phyloP scores from a whole-genome alignment of 495 filamentous ascomycete genomes.

The Daldinia vernicosa region DNA sequence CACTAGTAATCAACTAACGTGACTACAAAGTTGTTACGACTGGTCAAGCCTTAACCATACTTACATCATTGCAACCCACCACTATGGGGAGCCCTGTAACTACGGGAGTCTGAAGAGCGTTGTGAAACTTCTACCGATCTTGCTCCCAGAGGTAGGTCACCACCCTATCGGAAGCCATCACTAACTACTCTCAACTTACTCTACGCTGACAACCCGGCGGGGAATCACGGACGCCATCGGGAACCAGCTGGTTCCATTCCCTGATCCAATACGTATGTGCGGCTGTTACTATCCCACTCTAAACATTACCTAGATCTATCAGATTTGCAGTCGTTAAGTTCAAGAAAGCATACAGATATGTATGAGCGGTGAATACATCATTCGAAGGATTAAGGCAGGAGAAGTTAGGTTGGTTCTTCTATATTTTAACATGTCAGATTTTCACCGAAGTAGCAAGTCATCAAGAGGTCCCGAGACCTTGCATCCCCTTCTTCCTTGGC shows the following conservation, averaged over 20 bases:
- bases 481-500: conserved; percentile 35
- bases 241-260: conserved; percentile 1
- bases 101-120: conserved; percentile 32
- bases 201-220: neutral
- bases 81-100: conserved; percentile 22
- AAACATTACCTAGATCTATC: too few relatives aligned
- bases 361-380: neutral
- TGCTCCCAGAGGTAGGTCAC: conserved; percentile 35
- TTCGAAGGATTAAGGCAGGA: neutral
- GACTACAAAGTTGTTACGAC: neutral
- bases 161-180: conserved; percentile 8
- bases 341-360: neutral
- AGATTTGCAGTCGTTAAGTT: neutral
- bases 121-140: conserved; percentile 35
- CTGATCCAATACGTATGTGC: neutral
- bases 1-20: neutral
- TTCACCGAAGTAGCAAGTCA: conserved; percentile 10
- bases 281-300: neutral
- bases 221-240: conserved; percentile 8
- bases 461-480: neutral
- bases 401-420: neutral
- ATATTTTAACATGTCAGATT: conserved; percentile 2
- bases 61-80: conserved; percentile 35
- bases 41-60: conserved; percentile 1
- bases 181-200: conserved; percentile 5